Base-by-base conservation (phyloP, 108 stramenopile species). In the Fragilariopsis cylindrus region DNA sequence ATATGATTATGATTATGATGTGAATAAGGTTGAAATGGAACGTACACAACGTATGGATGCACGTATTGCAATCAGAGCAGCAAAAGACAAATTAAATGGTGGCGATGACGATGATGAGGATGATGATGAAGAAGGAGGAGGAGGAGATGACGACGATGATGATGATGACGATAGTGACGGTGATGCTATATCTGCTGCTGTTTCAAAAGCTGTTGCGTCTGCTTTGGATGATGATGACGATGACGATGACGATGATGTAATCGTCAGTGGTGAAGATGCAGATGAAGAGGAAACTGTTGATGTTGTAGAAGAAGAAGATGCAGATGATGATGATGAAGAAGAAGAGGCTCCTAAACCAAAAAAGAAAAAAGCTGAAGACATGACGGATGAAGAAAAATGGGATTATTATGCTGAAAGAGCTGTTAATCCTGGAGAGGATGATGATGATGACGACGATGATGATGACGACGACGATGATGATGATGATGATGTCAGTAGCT, bases 11-110 rank as follows among this genome's bases (percentile, higher is more conserved):
- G 69, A 74, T 60, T 42, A 57, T 39, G 79, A 69, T 18, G 52
- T 80, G 12, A 80, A 80, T 3, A 56, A 64, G 30, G 79, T 80
- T 0, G 79, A 80, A 48, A 72, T 72, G 45, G 79, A 80, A 43
- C 68, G 70, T 6, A 62, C 18, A 11, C 47, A 74, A 60, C 73
- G 79, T 16, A 16, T 80, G 16, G 79, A 52, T 46, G 79, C 69
- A 12, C 65, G 66, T 48, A 70, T 55, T 48, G 69, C 69, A 4
- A 19, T 66, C 62, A 80, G 71, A 70, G 64, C 69, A 2, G 74
- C 73, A n/a, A 57, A 45, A 40, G 47, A 64, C 0, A 30, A 30
- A 30, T 30, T 30, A 2, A 30, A 30, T 30, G 40, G 21, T 7
- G 52, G 56, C 66, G 56, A 55, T 8, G 68, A 77, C 5, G 74